Evolutionary conservation across 371 early-diverging fungal genomes (phyloP).

Genomic region (Syncephalastrum sp.): DNA sequence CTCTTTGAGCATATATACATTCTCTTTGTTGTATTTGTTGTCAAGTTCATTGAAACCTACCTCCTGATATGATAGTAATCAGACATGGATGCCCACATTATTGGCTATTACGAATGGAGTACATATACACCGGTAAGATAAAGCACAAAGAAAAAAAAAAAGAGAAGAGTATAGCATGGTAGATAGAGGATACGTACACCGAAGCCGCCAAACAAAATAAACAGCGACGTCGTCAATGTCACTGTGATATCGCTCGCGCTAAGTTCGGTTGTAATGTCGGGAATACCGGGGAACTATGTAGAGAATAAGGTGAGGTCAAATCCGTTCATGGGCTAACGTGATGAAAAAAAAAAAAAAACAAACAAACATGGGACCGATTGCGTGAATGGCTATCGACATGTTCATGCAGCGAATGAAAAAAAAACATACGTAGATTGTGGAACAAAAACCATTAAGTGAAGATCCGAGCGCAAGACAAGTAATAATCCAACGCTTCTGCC

Average conservation of each 20-base stretch:
- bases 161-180: background rate
- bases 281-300: conserved; percentile 36
- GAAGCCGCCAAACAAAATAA: conserved; percentile 54
- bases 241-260: conserved; percentile 36
- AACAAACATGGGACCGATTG: background rate
- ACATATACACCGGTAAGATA: no score
- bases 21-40: background rate
- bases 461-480: conserved; percentile 32
- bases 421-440: conserved; percentile 34
- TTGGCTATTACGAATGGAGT: conserved; percentile 18
- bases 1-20: background rate
- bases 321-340: no score
- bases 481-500: conserved; percentile 29
- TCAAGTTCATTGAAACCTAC: conserved; percentile 8
- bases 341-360: background rate
- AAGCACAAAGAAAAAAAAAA: background rate
- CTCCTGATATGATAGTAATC: conserved; percentile 56
- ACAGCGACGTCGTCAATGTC: conserved; percentile 48
- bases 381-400: no score
- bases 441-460: conserved; percentile 38
- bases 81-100: conserved; percentile 64
- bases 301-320: background rate
- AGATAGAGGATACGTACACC: conserved; percentile 20
- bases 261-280: conserved; percentile 40
- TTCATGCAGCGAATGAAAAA: no score